phyloP scores from a whole-genome alignment of 2,329 filamentous ascomycete species.

The Trichophyton benhamiae region DNA sequence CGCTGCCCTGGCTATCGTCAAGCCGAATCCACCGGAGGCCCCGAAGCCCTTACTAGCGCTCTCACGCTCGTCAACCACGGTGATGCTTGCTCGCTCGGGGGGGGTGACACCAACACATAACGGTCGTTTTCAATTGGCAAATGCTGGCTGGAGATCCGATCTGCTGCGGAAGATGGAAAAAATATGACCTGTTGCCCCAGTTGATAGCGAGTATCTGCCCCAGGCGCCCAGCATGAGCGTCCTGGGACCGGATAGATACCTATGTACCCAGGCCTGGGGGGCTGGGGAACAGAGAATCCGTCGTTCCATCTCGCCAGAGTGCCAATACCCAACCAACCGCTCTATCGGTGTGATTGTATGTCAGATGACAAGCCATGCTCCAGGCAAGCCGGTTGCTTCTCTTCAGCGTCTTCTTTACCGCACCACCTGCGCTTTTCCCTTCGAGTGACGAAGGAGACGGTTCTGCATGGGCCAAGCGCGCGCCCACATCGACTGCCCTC shows the following conservation, averaged over 20 bases:
- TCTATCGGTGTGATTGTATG: background rate
- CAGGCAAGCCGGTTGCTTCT: background rate
- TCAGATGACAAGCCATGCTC: background rate
- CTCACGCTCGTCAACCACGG: background rate
- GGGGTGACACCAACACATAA: constrained; percentile 2
- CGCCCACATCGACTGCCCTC: background rate
- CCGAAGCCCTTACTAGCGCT: background rate
- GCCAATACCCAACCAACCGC: constrained; percentile 1
- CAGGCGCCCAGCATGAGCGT: background rate
- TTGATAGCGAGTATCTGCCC: background rate
- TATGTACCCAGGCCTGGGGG: background rate
- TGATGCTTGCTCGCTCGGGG: background rate
- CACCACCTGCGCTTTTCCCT: background rate
- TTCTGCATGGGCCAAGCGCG: too few species aligned
- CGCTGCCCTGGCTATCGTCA: background rate
- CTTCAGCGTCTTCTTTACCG: background rate
- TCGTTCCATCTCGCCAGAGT: background rate
- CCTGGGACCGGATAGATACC: background rate
- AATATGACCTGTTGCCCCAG: background rate
- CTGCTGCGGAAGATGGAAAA: background rate
- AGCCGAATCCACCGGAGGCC: background rate
- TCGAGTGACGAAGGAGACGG: background rate
- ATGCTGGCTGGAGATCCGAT: background rate
- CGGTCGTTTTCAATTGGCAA: background rate
- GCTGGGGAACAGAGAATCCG: background rate